Evolutionary conservation across 495 filamentous ascomycete species (phyloP).

Genomic region (Penicillium maclennaniae): DNA sequence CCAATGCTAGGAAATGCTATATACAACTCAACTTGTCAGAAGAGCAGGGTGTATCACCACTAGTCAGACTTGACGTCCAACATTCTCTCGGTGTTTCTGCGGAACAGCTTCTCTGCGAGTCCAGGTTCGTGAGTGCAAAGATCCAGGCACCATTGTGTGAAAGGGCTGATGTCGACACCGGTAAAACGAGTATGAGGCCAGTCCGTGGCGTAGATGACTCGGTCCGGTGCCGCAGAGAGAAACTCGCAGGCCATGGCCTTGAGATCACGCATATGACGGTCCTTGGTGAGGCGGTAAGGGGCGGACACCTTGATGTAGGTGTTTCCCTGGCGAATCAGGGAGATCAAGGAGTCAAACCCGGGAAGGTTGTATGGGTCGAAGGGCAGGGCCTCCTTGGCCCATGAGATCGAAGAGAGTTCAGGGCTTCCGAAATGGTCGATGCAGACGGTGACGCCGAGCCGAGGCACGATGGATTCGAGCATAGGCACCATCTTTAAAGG

Average conservation of each 20-base stretch:
- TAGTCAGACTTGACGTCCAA: conserved; percentile 21
- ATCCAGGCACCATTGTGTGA: conserved; percentile 40
- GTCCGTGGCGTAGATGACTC: conserved; percentile 49
- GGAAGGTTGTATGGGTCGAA: conserved; percentile 40
- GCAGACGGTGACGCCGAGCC: conserved; percentile 42
- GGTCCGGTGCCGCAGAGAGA: conserved; percentile 30
- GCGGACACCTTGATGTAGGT: conserved; percentile 51
- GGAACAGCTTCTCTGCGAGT: conserved; percentile 41
- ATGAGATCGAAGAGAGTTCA: conserved; percentile 20
- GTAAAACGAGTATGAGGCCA: conserved; percentile 53
- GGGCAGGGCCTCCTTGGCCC: background rate
- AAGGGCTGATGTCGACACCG: conserved; percentile 41
- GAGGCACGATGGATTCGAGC: conserved; percentile 39
- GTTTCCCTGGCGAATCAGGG: conserved; percentile 33
- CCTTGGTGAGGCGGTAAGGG: conserved; percentile 44
- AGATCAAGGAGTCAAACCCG: conserved; percentile 41
- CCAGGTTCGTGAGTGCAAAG: conserved; percentile 36
- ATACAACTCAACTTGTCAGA: background rate
- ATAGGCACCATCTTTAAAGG: conserved; percentile 38
- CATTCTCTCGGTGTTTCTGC: conserved; percentile 44
- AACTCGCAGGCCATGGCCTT: conserved; percentile 39
- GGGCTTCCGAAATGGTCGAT: conserved; percentile 52
- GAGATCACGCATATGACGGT: conserved; percentile 32
- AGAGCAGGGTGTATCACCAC: background rate
- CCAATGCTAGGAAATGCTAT: conserved; percentile 11